Evolutionary conservation across 768 basidiomycete genomes (phyloP), one percentile per base, ranked within the genome.

Genomic region (Leccinum uliginosum): DNA sequence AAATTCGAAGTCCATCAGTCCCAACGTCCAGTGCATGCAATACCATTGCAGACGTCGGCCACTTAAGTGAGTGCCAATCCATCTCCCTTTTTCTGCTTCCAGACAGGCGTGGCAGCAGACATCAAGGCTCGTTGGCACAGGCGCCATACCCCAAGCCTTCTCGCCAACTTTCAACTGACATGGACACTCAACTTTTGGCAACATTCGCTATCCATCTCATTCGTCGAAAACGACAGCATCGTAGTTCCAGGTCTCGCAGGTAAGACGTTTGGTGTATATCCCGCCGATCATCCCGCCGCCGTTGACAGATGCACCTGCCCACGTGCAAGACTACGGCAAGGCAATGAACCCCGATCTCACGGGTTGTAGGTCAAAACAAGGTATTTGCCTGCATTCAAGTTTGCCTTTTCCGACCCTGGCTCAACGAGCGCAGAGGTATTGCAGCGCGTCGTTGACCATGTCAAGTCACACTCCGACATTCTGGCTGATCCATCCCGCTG

Each of bases 231-330:
- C 10, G 69, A 71, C 15, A 78, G 77, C 23, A 79, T 85, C 50
- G 71, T 91, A 12, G 81, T 90, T 6, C 90, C 90, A 0, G 91
- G 90, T 19, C 75, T 93, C 17, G 74, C 87, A 68, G 89, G 89
- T 87, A 65, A 23, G 68, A 4, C 50, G 15, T 21, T 50, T 29
- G 10, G n/a, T 50, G 9, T 5, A 15, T 15, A 1, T 27, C 21
- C 17, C 17, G 19, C 21, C 48, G 10, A 38, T 15, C 30, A 26
- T n/a, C 44, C 48, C 45, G 50, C 44, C 15, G 32, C 51, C 29
- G 0, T 51, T 29, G 32, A 40, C 58, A 87, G 91, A 93, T 69
- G 83, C 90, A 0, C 91, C 93, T 70, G 90, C 85, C 0, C 92
- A 94, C 67, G 72, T 92, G 19, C 66, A 92, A 32, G 76, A 82